Evolutionary conservation across 768 basidiomycete species (phyloP), one percentile per base, ranked within the genome.

Genomic region (Hypholoma sublateritium): DNA sequence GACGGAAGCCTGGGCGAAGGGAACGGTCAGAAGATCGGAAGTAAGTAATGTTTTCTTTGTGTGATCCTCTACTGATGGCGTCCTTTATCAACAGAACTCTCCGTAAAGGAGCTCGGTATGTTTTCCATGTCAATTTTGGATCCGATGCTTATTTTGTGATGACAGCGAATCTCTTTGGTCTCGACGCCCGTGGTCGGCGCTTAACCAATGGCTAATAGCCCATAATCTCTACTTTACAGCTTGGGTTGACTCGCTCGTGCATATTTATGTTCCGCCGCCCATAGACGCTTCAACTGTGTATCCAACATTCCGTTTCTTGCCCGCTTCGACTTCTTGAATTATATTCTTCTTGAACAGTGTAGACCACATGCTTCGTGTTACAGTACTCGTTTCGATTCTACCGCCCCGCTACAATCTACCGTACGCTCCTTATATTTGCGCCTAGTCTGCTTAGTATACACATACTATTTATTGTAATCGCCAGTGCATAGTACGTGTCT

Each of bases 1-100:
- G 84, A 86, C 64, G 82, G 82, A 8, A 78, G 78, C 57, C 72
- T 88, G 37, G 86, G 86, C 5, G 86, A 88, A 71, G 85, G 86
- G 9, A 71, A 65, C 3, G 85, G 79, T 16, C 78, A 80, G 71
- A 86, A 85, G 71, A 75, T 86, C 47, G 79, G 79, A 34, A 70
- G 81, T 79, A 65, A 74, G 79, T 76, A 34, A 14, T 2, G 12
- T 41, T 5, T 5, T n/a, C 6, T 48, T 47, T n/a, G 9, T 50
- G 17, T 16, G 8, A 2, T 39, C 49, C 24, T 44, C 13, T 39
- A 45, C 17, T 55, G 17, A 58, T 56, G 41, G 1, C 28, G 19
- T 19, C 24, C 21, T 21, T 24, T 35, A 51, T 50, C 46, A 54
- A 11, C 51, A 79, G 78, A 71, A 43, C 62, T 84, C 36, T 75